phyloP scores from a whole-genome alignment of 495 filamentous ascomycete species.

The Rhypophila decipiens region DNA sequence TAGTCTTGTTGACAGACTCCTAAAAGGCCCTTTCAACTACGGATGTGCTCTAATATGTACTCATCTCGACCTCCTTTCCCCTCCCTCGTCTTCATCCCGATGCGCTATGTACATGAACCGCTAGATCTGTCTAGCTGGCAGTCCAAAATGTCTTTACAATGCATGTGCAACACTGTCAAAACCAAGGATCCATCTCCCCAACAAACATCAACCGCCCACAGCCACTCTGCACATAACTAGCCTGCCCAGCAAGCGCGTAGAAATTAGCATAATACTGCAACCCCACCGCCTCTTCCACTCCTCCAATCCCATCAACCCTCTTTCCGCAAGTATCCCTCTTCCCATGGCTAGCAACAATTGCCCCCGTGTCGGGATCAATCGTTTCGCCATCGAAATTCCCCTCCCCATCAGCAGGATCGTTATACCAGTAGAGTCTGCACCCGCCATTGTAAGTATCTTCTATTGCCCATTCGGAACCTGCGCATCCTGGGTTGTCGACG shows the following conservation, averaged over 20 bases:
- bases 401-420: too few relatives aligned
- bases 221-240: slow-evolving; percentile 5
- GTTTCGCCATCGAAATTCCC: too few relatives aligned
- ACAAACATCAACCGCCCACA: slow-evolving; percentile 7
- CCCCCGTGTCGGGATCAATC: too few relatives aligned
- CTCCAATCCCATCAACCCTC: slow-evolving; percentile 6
- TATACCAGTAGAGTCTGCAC: slow-evolving; percentile 8
- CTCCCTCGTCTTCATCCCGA: too few relatives aligned
- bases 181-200: slow-evolving; percentile 2
- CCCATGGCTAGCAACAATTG: too few relatives aligned
- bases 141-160: too few relatives aligned
- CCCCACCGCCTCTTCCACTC: not conserved
- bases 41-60: too few relatives aligned
- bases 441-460: slow-evolving; percentile 2
- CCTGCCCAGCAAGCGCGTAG: slow-evolving; percentile 3
- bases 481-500: slow-evolving; percentile 8
- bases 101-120: too few relatives aligned
- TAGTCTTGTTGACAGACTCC: too few relatives aligned
- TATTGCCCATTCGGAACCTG: slow-evolving; percentile 7
- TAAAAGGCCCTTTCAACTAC: too few relatives aligned
- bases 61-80: too few relatives aligned
- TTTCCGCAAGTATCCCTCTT: not conserved
- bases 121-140: too few relatives aligned
- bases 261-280: slow-evolving; percentile 8
- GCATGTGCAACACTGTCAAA: slow-evolving; percentile 3